phyloP scores from a whole-genome alignment of 2,329 filamentous ascomycete genomes.

The Arthrobotrys conoides region DNA sequence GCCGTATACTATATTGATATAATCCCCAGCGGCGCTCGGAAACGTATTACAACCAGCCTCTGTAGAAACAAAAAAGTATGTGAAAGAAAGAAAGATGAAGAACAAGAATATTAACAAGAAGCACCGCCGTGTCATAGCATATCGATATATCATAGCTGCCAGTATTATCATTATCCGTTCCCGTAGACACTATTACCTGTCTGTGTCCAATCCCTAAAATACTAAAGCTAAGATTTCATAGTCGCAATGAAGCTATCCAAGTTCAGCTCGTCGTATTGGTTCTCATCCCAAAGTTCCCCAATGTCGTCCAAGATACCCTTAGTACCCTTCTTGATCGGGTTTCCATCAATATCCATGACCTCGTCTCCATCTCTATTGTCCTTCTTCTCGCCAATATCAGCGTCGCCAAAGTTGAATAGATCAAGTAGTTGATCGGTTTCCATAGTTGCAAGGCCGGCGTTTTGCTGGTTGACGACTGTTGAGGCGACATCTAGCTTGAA shows the following conservation, averaged over 20 bases:
- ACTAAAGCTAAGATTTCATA: conserved; percentile 74
- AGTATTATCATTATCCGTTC: conserved; percentile 12
- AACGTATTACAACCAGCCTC: conserved; percentile 21
- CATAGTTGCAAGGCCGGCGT: conserved; percentile 94
- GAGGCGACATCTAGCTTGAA: conserved; percentile 99
- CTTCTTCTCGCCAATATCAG: conserved; percentile 74
- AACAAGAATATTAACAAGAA: conserved; percentile 16
- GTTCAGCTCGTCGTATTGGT: conserved; percentile 98
- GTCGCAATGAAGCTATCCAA: conserved; percentile 94
- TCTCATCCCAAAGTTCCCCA: conserved; percentile 96
- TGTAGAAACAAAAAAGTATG: not conserved
- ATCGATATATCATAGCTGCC: conserved; percentile 5
- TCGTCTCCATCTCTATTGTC: conserved; percentile 77
- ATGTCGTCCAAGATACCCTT: conserved; percentile 96
- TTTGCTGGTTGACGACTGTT: conserved; percentile 99
- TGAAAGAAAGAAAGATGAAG: conserved; percentile 1
- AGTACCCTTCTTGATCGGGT: conserved; percentile 93
- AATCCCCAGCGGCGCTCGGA: conserved; percentile 11
- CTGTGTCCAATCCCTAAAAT: not conserved
- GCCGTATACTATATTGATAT: not conserved
- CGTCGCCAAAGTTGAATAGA: conserved; percentile 90
- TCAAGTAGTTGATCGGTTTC: conserved; percentile 98
- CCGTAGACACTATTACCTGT: not conserved
- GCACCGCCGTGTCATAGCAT: conserved; percentile 20
- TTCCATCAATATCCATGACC: conserved; percentile 93